phyloP scores from a whole-genome alignment of 2,329 filamentous ascomycete genomes.

The Ophiocordyceps camponoti-leonardi region DNA sequence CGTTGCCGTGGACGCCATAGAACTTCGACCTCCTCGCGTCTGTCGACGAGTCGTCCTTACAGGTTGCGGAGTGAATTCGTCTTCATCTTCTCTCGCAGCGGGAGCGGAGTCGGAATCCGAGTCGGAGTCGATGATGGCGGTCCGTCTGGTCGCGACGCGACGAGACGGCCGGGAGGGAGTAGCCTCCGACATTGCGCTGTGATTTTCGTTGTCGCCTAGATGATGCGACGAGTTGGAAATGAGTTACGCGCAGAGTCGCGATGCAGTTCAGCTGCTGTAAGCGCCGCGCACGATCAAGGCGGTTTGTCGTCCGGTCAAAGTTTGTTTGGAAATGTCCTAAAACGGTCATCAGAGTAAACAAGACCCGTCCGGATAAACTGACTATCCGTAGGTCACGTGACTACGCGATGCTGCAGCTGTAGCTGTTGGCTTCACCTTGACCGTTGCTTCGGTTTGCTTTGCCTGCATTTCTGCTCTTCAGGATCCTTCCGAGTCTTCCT shows the following conservation, averaged over 20 bases:
- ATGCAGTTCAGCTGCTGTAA: too few relatives aligned
- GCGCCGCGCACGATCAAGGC: background rate
- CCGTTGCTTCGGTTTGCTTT: too few relatives aligned
- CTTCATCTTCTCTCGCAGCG: constrained; percentile 42
- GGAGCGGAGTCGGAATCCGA: constrained; percentile 47
- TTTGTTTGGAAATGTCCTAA: constrained; percentile 10
- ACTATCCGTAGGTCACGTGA: background rate
- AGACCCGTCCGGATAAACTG: constrained; percentile 3
- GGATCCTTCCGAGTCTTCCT: background rate
- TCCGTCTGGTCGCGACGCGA: constrained; percentile 42
- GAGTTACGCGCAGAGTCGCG: background rate
- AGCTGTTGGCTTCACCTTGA: too few relatives aligned
- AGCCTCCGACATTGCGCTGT: constrained; percentile 12
- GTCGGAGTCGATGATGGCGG: constrained; percentile 62
- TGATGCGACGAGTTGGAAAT: background rate
- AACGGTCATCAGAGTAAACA: constrained; percentile 21
- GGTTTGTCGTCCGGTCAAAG: background rate
- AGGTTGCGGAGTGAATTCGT: constrained; percentile 66
- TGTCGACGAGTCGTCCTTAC: constrained; percentile 38
- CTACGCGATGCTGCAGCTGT: background rate
- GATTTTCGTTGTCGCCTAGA: too few relatives aligned
- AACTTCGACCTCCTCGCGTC: constrained; percentile 21
- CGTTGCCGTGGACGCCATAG: constrained; percentile 17
- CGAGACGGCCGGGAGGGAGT: constrained; percentile 19
- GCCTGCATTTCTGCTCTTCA: too few relatives aligned